Conservation (phyloP, 805 yeast species). For the Barnettozyma sp. region DNA sequence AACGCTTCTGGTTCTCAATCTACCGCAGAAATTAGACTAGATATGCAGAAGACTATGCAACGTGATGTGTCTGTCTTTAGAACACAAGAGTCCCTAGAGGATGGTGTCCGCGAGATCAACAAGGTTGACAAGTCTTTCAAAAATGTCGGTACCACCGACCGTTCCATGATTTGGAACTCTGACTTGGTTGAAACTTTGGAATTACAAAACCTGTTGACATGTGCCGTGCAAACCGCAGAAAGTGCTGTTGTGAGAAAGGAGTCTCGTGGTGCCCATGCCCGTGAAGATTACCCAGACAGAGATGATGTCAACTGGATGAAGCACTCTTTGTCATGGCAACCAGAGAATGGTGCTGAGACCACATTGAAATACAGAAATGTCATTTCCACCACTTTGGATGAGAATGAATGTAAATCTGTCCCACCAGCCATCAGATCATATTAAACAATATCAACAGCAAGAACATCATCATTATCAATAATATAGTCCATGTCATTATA, state of each 20-base stretch:
- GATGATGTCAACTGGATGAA: slow-evolving; percentile 97
- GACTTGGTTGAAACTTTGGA: slow-evolving; percentile 95
- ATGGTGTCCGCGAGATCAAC: slow-evolving; percentile 76
- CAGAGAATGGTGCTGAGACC: slow-evolving; percentile 59
- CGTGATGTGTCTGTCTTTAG: slow-evolving; percentile 95
- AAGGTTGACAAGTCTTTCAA: slow-evolving; percentile 67
- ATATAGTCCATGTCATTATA: too few relatives aligned
- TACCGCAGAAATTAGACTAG: slow-evolving; percentile 83
- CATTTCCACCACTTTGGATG: slow-evolving; percentile 78
- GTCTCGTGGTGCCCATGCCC: slow-evolving; percentile 99
- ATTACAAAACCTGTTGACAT: slow-evolving; percentile 90
- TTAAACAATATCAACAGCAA: too few relatives aligned
- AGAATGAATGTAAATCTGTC: slow-evolving; percentile 85
- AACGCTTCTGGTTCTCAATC: slow-evolving; percentile 73
- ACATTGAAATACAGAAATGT: slow-evolving; percentile 81
- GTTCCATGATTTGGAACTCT: slow-evolving; percentile 98
- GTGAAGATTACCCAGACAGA: slow-evolving; percentile 95
- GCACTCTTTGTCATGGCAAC: slow-evolving; percentile 93
- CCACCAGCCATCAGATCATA: slow-evolving; percentile 97
- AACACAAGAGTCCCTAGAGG: slow-evolving; percentile 84
- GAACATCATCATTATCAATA: too few relatives aligned
- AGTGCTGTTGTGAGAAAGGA: slow-evolving; percentile 94
- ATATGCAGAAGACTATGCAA: slow-evolving; percentile 96
- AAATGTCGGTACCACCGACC: slow-evolving; percentile 82
- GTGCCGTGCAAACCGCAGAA: slow-evolving; percentile 93